phyloP scores from a whole-genome alignment of 176 grass and related monocot species.

The Hordeum vulgare region MorexV3_pseudomolecules_assembly NC_058522.1:421373437-421373936 shows the following conservation, averaged over 20 bases:
- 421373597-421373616: constrained; percentile 36
- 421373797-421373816: not conserved
- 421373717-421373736: constrained; percentile 44
- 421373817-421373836: not conserved
- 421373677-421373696: not conserved
- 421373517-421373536: not conserved
- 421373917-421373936: constrained; percentile 52
- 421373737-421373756: constrained; percentile 57
- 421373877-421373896: constrained; percentile 51
- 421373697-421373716: constrained; percentile 27
- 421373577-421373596: constrained; percentile 26
- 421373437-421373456: not conserved
- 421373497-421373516: not conserved
- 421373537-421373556: constrained; percentile 49
- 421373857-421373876: constrained; percentile 9
- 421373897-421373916: constrained; percentile 42
- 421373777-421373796: constrained; percentile 51
- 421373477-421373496: not conserved
- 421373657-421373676: constrained; percentile 7
- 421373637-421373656: not conserved
- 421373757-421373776: constrained; percentile 34
- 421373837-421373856: constrained; percentile 17
- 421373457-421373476: not conserved
- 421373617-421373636: constrained; percentile 51
- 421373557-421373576: constrained; percentile 48